Evolutionary conservation across 2,329 filamentous ascomycete species (phyloP), one percentile per base, ranked within the genome.

Genomic region (Neophaeococcomyces aloes): DNA sequence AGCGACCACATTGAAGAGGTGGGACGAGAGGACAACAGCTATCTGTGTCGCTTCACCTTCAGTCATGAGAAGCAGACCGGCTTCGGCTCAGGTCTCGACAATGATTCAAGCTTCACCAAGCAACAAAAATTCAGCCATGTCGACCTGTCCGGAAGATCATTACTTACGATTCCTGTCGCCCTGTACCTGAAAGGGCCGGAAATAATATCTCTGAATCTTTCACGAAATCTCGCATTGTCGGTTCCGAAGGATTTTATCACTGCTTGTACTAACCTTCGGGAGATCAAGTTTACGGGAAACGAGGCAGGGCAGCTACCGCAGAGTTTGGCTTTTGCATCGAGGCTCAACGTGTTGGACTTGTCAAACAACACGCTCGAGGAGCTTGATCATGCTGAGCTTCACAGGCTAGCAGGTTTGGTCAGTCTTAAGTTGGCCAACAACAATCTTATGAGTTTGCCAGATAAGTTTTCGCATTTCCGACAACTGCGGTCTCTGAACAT

Each of bases 161-260:
- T 98, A 37, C 80, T 94, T 57, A 94, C 89, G 6, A 96, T 98
- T 42, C 91, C 91, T 3, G 94, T 98, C 53, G 83, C 82, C 0
- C 76, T 98, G 8, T 96, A 96, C 64, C 85, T 86, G 48, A 93
- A 87, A 61, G 85, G 89, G 0, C 73, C 78, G 8, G 91, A 98
- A 58, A 96, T 98, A 54, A 89, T 94, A 44, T 93, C 87, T 0
- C 74, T 98, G 30, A 96, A 98, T 58, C 70, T 98, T 7, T 96
- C 91, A 1, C 78, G 86, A 29, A 98, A 98, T 55, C 68, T 96
- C 34, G 91, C 87, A 0, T 72, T 98, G 21, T 86, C 95, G 56
- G 80, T 98, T 11, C 91, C 91, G 0, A 86, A 87, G 58, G 91
- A 98, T 62, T 98, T 98, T 59, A 88, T 98, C 44, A 86, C 94